phyloP scores from a whole-genome alignment of 2,329 filamentous ascomycete species.

The Alternaria gansuensis region DNA sequence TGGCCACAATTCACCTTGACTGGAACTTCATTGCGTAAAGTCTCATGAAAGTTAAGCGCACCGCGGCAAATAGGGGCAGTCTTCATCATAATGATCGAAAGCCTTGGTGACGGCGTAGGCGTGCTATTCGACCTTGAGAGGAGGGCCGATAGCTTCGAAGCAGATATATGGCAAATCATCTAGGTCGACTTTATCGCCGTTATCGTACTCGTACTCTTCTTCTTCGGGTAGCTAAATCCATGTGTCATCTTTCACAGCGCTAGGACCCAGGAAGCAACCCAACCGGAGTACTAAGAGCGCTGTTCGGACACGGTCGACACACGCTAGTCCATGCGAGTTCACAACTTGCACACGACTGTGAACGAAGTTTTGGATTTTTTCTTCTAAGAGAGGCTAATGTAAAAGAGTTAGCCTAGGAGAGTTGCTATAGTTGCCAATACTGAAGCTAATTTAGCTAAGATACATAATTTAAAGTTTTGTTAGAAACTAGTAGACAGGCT shows the following conservation, averaged over 20 bases:
- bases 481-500: no score
- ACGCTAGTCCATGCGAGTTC: background rate
- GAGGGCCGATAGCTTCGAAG: background rate
- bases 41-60: background rate
- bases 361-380: background rate
- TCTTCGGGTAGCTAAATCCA: background rate
- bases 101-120: background rate
- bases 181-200: background rate
- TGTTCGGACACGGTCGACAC: background rate
- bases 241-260: background rate
- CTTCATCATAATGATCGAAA: background rate
- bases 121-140: background rate
- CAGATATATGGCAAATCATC: conserved; percentile 1
- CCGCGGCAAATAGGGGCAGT: conserved; percentile 1
- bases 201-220: background rate
- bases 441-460: no score
- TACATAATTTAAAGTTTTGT: no score
- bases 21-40: background rate
- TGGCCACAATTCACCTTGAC: background rate
- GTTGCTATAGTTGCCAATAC: background rate
- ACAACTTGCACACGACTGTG: background rate
- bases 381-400: background rate
- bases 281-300: background rate
- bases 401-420: background rate
- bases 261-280: background rate